Evolutionary conservation across 169 alveolate genomes (phyloP), one percentile per base, ranked within the genome.

Genomic region (Cryptosporidium sp.): DNA sequence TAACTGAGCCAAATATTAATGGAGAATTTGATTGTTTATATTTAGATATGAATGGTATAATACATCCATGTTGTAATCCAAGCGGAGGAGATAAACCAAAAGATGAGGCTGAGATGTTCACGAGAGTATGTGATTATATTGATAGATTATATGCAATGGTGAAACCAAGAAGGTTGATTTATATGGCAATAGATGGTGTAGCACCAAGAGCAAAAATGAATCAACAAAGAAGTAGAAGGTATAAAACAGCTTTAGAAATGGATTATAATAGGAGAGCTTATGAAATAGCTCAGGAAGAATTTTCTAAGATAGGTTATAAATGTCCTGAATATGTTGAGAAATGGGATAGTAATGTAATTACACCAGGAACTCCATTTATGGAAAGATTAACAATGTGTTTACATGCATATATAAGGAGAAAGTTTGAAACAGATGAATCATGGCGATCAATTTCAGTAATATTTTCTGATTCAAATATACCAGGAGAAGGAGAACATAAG

Each of bases 131-230:
- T 91, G 94, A 93, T 72, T 96, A 97, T 75, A 94, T 98, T 4
- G 99, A 98, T 91, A 93, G 97, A 61, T 92, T 99, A 69, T 94
- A 97, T 61, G 95, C 96, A 75, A 93, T 97, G 85, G 94, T 98
- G 10, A 95, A 97, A 70, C 99, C 99, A 16, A 94, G 96, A 91
- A 95, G 95, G 72, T 87, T 99, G 84, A 91, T 98, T 16, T 97
- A 95, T 92, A 92, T 99, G 93, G 99, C 99, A 5, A 96, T 97
- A 45, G 99, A 98, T 85, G 99, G 99, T 8, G 99, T 99, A 4
- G 99, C 99, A 21, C 99, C 99, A 9, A 95, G 99, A 72, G 99
- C 99, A 1, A 99, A 99, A 95, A 98, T 99, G 99, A 99, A 98
- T 93, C 98, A 99, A 73, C 98, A 99, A 93, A 93, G 99, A 86